phyloP scores from a whole-genome alignment of 2,329 filamentous ascomycete genomes.

The Westerdykella aurantiaca region DNA sequence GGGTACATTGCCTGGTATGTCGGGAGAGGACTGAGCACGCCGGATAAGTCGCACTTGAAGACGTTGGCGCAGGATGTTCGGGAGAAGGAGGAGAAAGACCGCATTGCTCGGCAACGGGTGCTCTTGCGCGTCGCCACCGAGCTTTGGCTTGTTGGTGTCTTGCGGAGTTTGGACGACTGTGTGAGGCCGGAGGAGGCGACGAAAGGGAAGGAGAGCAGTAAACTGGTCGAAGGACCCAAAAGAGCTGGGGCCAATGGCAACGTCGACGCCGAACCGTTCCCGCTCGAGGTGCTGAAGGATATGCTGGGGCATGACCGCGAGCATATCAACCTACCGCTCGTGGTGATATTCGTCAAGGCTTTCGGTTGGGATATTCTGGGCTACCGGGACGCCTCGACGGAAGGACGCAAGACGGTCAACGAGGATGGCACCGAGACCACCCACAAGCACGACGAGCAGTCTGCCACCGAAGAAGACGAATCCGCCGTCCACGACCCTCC shows the following conservation, averaged over 20 bases:
- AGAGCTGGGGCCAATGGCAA: slow-evolving; percentile 56
- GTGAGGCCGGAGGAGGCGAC: slow-evolving; percentile 59
- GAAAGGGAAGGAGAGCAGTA: slow-evolving; percentile 53
- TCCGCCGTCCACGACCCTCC: slow-evolving; percentile 60
- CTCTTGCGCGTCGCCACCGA: slow-evolving; percentile 89
- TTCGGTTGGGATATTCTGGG: slow-evolving; percentile 96
- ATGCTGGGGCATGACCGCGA: slow-evolving; percentile 89
- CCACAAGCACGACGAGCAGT: slow-evolving; percentile 49
- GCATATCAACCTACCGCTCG: slow-evolving; percentile 81
- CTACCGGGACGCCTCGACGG: slow-evolving; percentile 62
- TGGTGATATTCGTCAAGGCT: slow-evolving; percentile 92
- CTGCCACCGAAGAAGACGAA: slow-evolving; percentile 49
- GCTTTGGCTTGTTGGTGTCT: slow-evolving; percentile 85
- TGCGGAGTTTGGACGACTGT: slow-evolving; percentile 72
- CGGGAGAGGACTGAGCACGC: slow-evolving; percentile 83
- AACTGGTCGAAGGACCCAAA: slow-evolving; percentile 49
- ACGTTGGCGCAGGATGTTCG: slow-evolving; percentile 70
- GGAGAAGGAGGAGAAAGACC: slow-evolving; percentile 94
- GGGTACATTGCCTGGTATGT: slow-evolving; percentile 88
- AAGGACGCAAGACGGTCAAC: slow-evolving; percentile 77
- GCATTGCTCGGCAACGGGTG: slow-evolving; percentile 76
- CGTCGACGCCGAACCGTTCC: slow-evolving; percentile 80
- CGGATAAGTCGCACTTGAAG: slow-evolving; percentile 80
- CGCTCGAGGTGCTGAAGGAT: slow-evolving; percentile 95
- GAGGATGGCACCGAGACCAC: slow-evolving; percentile 66